phyloP scores from a whole-genome alignment of 345 rosid genomes.

The Eucalyptus melliodora region DNA sequence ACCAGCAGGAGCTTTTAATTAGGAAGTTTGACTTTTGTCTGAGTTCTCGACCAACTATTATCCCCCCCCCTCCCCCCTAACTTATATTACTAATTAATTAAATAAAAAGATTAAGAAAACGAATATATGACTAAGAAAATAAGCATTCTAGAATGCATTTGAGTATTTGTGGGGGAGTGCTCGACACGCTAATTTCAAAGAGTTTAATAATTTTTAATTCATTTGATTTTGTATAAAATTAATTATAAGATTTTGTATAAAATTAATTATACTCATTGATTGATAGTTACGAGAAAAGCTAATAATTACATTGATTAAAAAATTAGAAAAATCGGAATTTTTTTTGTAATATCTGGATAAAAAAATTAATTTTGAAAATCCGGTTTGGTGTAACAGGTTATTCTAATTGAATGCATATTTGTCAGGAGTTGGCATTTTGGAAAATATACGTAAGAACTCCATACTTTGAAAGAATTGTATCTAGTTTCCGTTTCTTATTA shows the following conservation, averaged over 20 bases:
- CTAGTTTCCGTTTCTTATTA: not conserved
- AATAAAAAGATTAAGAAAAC: not conserved
- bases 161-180: not conserved
- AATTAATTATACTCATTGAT: not conserved
- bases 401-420: not conserved
- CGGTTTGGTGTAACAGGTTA: not conserved
- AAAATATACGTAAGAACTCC: not conserved
- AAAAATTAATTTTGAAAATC: not conserved
- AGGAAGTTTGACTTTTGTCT: not conserved
- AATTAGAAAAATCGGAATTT: too few relatives aligned
- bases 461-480: not conserved
- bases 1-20: not conserved
- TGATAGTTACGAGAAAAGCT: not conserved
- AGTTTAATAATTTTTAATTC: not conserved
- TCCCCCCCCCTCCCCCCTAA: rapidly evolving
- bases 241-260: not conserved
- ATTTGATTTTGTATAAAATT: not conserved
- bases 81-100: not conserved
- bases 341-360: not conserved
- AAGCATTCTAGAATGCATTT: not conserved
- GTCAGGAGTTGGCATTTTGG: not conserved
- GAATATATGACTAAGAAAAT: not conserved
- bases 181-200: not conserved
- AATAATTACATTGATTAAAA: too few relatives aligned
- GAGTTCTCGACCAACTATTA: not conserved